Evolutionary conservation across 495 filamentous ascomycete genomes (phyloP).

Genomic region (Aspergillus cristatus): DNA sequence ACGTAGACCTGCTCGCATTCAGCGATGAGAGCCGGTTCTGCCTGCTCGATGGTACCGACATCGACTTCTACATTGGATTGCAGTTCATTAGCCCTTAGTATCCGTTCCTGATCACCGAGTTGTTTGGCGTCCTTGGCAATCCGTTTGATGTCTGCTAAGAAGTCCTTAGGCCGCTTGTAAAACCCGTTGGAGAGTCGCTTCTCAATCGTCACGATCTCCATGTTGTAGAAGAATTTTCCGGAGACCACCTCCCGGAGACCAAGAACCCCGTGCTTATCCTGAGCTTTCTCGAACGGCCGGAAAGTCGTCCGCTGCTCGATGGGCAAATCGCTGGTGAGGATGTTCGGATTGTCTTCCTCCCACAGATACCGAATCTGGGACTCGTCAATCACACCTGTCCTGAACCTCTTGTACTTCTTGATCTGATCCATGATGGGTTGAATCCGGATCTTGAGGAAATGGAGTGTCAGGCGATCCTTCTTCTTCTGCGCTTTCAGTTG

Average conservation of each 20-base stretch:
- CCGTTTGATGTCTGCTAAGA: slow-evolving; percentile 72
- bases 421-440: slow-evolving; percentile 95
- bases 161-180: slow-evolving; percentile 83
- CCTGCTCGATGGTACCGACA: slow-evolving; percentile 56
- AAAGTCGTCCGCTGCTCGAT: slow-evolving; percentile 44
- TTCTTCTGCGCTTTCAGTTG: slow-evolving; percentile 73
- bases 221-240: slow-evolving; percentile 84
- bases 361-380: slow-evolving; percentile 66
- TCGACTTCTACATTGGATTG: slow-evolving; percentile 88
- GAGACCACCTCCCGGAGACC: slow-evolving; percentile 61
- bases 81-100: slow-evolving; percentile 81
- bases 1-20: slow-evolving; percentile 66
- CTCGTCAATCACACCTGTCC: slow-evolving; percentile 66
- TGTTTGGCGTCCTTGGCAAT: slow-evolving; percentile 75
- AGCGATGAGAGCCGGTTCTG: slow-evolving; percentile 52
- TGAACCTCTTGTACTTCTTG: slow-evolving; percentile 77
- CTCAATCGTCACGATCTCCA: slow-evolving; percentile 90
- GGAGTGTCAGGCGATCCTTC: slow-evolving; percentile 69
- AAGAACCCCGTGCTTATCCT: slow-evolving; percentile 63
- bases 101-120: slow-evolving; percentile 64
- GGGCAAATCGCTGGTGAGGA: slow-evolving; percentile 65
- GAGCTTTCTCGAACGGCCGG: slow-evolving; percentile 66
- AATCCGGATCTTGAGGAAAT: slow-evolving; percentile 75
- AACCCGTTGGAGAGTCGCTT: slow-evolving; percentile 90
- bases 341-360: slow-evolving; percentile 72